A percentile compares a stretch with the other conserved stretches of the same genome.
Conservation (phyloP, 2,329 filamentous ascomycete genomes). For the Fusarium fracticaudum region DNA sequence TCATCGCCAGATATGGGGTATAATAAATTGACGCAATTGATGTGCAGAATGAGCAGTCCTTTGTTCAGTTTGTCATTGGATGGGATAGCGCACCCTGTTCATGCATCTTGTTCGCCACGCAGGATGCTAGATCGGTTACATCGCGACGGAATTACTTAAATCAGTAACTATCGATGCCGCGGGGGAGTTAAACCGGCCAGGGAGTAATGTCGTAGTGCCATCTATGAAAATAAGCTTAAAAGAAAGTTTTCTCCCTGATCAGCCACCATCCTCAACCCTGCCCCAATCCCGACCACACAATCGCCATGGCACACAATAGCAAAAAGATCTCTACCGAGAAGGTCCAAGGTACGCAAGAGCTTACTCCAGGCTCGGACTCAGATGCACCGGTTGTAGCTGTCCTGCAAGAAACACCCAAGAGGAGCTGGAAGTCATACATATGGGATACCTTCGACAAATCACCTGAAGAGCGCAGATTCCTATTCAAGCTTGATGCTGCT, state of each 20-base stretch:
- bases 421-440: conserved; percentile 55
- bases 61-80: background rate
- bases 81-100: background rate
- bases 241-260: background rate
- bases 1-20: rapidly evolving
- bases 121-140: background rate
- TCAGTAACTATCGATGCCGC: rapidly evolving
- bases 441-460: conserved; percentile 60
- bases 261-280: no score
- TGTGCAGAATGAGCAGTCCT: conserved; percentile 5
- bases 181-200: no score
- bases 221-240: conserved; percentile 10
- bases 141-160: background rate
- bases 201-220: rapidly evolving
- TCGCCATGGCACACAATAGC: background rate
- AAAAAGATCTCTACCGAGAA: background rate
- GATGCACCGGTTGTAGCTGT: background rate
- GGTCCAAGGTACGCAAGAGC: background rate
- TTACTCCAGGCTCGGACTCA: background rate
- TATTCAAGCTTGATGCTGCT: conserved; percentile 56
- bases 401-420: conserved; percentile 15
- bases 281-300: background rate
- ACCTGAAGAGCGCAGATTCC: conserved; percentile 52
- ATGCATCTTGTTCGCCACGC: background rate
- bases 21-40: background rate